Percentiles rank a stretch among this genome's conserved stretches.
Conservation (phyloP, 345 rosid genomes). For the Hevea brasiliensis region DNA sequence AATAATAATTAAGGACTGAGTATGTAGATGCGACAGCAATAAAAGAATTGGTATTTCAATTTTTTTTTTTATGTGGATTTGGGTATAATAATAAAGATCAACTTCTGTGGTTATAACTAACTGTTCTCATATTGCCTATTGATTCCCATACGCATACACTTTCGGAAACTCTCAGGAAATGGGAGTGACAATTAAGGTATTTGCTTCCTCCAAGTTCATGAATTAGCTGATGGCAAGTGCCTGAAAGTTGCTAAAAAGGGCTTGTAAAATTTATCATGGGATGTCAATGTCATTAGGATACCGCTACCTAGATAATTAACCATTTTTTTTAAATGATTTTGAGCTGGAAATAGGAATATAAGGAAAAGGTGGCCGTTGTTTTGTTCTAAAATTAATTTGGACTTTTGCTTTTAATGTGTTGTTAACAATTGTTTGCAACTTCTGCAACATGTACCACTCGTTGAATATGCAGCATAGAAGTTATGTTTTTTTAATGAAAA, state of each 20-base stretch:
- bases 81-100: not conserved
- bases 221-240: not conserved
- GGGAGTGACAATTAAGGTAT: not conserved
- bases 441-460: not conserved
- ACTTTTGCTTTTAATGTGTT: not conserved
- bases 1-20: not conserved
- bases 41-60: not conserved
- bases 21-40: not conserved
- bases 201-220: not conserved
- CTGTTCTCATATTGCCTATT: not conserved
- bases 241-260: not conserved
- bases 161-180: not conserved
- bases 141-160: not conserved
- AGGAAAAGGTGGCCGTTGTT: not conserved
- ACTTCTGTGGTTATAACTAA: not conserved
- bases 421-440: not conserved
- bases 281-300: not conserved
- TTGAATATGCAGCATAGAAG: not conserved
- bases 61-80: not conserved
- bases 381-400: not conserved
- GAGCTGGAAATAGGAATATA: not conserved
- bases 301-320: not conserved
- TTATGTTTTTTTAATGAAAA: not conserved
- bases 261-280: not conserved
- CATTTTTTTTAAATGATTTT: not conserved